Evolutionary conservation across 371 early-diverging fungal genomes (phyloP), one percentile per base, ranked within the genome.

Genomic region (Batkoa obscura): DNA sequence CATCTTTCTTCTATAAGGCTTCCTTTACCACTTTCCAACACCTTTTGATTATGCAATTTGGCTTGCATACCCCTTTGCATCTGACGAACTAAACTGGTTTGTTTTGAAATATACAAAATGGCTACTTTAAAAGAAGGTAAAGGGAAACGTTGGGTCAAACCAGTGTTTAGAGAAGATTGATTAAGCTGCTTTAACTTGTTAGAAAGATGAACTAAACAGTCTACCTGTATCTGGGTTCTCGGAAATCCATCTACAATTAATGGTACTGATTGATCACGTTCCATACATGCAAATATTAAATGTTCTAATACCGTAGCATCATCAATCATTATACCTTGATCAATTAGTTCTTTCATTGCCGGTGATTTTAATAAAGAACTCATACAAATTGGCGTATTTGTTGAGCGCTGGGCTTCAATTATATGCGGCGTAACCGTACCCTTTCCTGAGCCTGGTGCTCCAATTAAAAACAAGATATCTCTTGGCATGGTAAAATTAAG

Each of bases 221-320:
- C 78, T 3, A 80, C 81, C 45, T 81, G 81, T 36, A 74, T 70
- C 43, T 80, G 78, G 4, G 79, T 81, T 8, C 81, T 66, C 3
- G 81, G 81, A 60, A 81, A 81, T 0, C 81, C 81, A 66, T 81
- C 81, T 1, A 81, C 73, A 13, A 81, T 59, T 0, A 80, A 73
- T 37, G 80, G 80, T 0, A 77, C 75, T 8, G 70, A 67, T 8
- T 76, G 75, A 50, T 79, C 78, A 53, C 78, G 71, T 34, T 75
- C 68, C 50, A 79, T 56, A 62, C 80, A 66, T 43, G 79, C 79
- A 0, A 41, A 23, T 23, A 55, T 9, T 12, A 59, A n/a, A 8
- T 31, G 50, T 15, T 50, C 50, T 31, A 55, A 33, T 8, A 51
- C 68, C 61, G 33, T 55, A 3, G 31, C 55, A 32, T 55, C 55